Evolutionary conservation across 352 stramenopile species (phyloP).

Genomic region (Plasmopara viticola): DNA sequence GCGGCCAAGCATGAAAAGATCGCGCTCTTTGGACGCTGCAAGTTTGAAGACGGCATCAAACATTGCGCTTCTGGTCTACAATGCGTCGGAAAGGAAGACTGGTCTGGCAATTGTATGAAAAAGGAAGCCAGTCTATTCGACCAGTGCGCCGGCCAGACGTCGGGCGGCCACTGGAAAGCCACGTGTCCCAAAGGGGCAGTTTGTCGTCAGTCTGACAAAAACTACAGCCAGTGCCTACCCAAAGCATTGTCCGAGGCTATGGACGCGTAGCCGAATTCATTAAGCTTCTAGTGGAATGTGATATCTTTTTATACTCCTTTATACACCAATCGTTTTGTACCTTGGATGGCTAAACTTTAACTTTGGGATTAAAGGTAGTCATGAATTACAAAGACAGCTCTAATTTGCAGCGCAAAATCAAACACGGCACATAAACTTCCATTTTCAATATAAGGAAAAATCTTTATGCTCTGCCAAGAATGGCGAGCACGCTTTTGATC

Average conservation of each 20-base stretch:
- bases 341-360: too few species aligned
- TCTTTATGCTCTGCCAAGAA: too few species aligned
- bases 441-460: too few species aligned
- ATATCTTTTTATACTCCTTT: too few species aligned
- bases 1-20: slow-evolving; percentile 12
- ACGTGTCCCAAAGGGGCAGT: slow-evolving; percentile 20
- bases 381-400: too few species aligned
- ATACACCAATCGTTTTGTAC: too few species aligned
- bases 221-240: slow-evolving; percentile 27
- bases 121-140: slow-evolving; percentile 23
- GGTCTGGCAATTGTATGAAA: slow-evolving; percentile 26
- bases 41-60: slow-evolving; percentile 19
- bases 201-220: slow-evolving; percentile 21
- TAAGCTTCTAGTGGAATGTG: too few species aligned
- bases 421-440: too few species aligned
- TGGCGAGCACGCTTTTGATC: too few species aligned
- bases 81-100: slow-evolving; percentile 24
- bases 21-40: slow-evolving; percentile 19
- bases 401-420: too few species aligned
- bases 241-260: slow-evolving; percentile 15
- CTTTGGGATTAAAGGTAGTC: too few species aligned
- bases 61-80: slow-evolving; percentile 18
- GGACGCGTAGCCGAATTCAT: slow-evolving; percentile 11
- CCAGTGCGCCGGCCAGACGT: slow-evolving; percentile 22
- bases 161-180: slow-evolving; percentile 24